Base-by-base conservation (phyloP, 129 eudicot species). In the Chrysanthemum seticuspe region DNA sequence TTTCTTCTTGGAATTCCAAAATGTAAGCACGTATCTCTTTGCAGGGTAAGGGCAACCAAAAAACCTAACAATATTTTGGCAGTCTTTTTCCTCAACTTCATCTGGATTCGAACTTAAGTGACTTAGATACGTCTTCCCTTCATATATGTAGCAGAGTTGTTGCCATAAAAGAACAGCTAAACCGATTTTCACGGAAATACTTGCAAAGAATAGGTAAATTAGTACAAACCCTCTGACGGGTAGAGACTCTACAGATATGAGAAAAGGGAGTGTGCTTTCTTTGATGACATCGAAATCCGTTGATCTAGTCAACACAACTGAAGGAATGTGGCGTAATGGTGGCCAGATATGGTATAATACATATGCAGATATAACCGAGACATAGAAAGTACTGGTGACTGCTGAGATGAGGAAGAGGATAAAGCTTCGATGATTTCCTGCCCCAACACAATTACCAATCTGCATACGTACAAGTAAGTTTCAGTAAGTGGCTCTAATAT, bases 381-480 rank as follows among this genome's bases (percentile, higher is more conserved):
- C 82, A 56, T 94, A 94, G 73, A 82, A 19, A 58, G 86, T 88
- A 52, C 99, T 88, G 44, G 73, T 73, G 71, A 94, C 86, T 74
- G 99, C 95, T 66, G 91, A 85, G 51, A 94, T 84, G 61, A 94
- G 77, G 77, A 94, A 94, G 68, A 86, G 60, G 76, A 94, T 79
- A 78, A 94, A 94, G 76, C 65, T 56, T n/a, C 94, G 87, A 62
- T 94, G 97, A 74, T 94, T 94, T 34, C 87, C 91, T 11, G 97
- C 88, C 16, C 99, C 97, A 19, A 94, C 99, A 74, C 99, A 94
- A 72, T 94, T 94, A 50, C 99, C 99, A 40, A 94, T 94, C 99
- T 94, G 94, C 76, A 80, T 10, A 21, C 2, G 10, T 45, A 19
- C 48, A 45, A 29, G 54, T 8, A 63, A 21, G 63, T n/a, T 73